Conservation (phyloP, 2,329 filamentous ascomycete genomes). For the Aspergillus sp. region DNA sequence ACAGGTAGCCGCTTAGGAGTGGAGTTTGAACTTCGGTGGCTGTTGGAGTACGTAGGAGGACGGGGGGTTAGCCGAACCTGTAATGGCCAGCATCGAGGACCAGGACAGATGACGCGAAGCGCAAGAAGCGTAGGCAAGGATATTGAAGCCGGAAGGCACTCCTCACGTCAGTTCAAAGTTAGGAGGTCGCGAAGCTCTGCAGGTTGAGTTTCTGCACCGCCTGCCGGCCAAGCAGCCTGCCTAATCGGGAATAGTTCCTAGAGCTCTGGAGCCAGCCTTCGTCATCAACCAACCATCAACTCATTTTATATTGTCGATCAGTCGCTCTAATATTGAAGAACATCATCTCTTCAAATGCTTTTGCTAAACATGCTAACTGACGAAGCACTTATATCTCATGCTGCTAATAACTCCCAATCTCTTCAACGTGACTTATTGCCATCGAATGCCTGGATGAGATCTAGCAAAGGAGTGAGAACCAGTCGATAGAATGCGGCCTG, state of each 20-base stretch:
- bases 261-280: not conserved
- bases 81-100: not conserved
- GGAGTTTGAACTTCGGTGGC: constrained; percentile 4
- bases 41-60: not conserved
- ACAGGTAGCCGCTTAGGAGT: not conserved
- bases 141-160: not conserved
- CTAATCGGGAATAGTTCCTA: not conserved
- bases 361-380: not conserved
- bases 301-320: not conserved
- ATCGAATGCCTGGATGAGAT: not conserved
- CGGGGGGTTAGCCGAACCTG: not conserved
- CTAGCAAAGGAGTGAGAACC: not conserved
- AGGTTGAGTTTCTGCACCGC: not conserved
- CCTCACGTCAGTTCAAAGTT: not conserved
- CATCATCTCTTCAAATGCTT: not conserved
- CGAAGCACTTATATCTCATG: not conserved
- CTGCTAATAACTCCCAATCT: not conserved
- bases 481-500: not conserved
- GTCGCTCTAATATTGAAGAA: not conserved
- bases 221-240: not conserved
- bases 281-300: not conserved
- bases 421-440: not conserved
- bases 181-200: not conserved
- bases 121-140: not conserved
- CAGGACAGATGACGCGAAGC: not conserved